Evolutionary conservation across 441 rosid genomes (phyloP), one percentile per base, ranked within the genome.

Genomic region (Sinapis alba): DNA sequence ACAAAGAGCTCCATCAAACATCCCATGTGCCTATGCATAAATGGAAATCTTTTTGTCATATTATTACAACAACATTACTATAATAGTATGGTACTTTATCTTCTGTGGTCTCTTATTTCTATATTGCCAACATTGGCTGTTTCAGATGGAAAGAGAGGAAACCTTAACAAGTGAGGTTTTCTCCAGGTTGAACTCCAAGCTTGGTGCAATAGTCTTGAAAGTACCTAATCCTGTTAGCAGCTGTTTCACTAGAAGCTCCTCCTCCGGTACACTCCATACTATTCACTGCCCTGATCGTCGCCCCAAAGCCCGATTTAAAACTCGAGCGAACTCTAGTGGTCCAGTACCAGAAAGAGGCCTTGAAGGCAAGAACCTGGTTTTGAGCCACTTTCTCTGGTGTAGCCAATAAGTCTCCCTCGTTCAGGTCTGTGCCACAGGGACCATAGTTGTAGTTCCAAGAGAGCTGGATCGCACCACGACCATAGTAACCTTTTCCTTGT

Each of bases 381-480:
- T 43, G 78, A 27, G 87, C 85, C 6, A 86, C 87, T 0, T 58
- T 80, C 68, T 84, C 92, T 3, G 92, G 92, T 4, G 67, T 4
- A 24, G 59, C 68, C 12, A 85, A 57, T 12, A 85, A 76, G 28
- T 81, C 50, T 43, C 50, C 6, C 28, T 59, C 74, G 0, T 57
- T 73, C 1, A 89, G 63, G 36, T 80, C 86, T 3, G 7, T 45
- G 1, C 89, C 90, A 23, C 84, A 79, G 0, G 0, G 68, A 16
- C 85, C 88, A 5, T 87, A 86, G 82, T 89, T 89, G 79, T 80
- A 86, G 84, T 89, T 87, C 89, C 90, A 79, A 3, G 96, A 64
- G 36, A 90, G 77, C 62, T 90, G 96, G 71, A 90, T 76, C 2
- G 91, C 91, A 26, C 93, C 89, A 0, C 96, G 84, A 6, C 95